Evolutionary conservation across 2,329 filamentous ascomycete genomes (phyloP), one percentile per base, ranked within the genome.

Genomic region (Hypoxylon sp.): DNA sequence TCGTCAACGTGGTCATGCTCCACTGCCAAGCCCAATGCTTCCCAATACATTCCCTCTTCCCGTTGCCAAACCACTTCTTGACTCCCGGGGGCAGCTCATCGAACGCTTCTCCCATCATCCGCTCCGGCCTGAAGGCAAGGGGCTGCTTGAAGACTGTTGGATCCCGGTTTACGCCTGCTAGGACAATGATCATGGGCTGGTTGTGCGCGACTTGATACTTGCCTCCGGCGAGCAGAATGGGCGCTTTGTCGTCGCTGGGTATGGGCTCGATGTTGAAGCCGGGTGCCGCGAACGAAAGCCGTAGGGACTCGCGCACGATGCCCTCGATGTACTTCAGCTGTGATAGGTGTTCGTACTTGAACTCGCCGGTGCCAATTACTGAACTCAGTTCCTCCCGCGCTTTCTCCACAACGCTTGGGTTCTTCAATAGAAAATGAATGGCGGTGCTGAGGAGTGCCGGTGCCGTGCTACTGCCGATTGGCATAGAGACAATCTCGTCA

Each of bases 401-500:
- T 37, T 78, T 80, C 33, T 77, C 73, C n/a, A 88, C 78, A 0
- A 79, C 81, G 0, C 80, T 75, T 0, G 86, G 86, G 73, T 86
- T 86, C 77, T 84, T 83, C 1, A 85, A 70, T 2, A 90, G 79
- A 55, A 86, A 83, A 70, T 85, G 84, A 66, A 89, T 83, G 8
- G 81, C 79, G 6, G 78, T 81, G 67, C 78, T 81, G 67, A 86
- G 74, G 73, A 81, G 78, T 65, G 82, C 83, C 1, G 84, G 84
- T 3, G 84, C 82, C 0, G 84, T 86, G 74, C 81, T 83, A 76
- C 81, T 84, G 3, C 86, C 87, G 56, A 89, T 89, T 44, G 91
- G 85, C 82, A 92, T 91, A 2, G 86, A 86, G 58, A 92, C 87
- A 71, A 93, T 88, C 76, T 93, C 90, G 77, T 92, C 88, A 52